Conservation (phyloP, 257 asterid species). For the Nemophila menziesii region DNA sequence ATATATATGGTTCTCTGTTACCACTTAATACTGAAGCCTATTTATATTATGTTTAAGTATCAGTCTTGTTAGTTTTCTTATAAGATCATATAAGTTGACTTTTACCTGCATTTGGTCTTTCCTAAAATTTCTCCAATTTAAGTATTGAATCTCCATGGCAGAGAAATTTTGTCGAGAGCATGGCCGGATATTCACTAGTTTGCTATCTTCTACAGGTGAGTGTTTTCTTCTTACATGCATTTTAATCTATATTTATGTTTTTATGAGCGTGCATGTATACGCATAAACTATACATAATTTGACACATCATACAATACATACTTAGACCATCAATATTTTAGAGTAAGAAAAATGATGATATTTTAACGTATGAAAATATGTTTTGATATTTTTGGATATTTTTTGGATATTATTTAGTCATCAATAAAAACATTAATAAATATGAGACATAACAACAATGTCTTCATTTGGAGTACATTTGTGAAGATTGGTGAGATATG, state of each 20-base stretch:
- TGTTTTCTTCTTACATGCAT: slow-evolving; percentile 1
- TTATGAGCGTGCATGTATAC: no score
- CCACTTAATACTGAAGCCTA: not conserved
- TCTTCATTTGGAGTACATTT: no score
- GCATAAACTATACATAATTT: no score
- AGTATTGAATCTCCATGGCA: slow-evolving; percentile 15
- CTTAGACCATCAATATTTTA: no score
- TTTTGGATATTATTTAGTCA: no score
- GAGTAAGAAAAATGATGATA: no score
- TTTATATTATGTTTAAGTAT: not conserved
- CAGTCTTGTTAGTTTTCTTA: not conserved
- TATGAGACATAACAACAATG: no score
- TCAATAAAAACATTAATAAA: no score
- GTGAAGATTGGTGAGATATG: no score
- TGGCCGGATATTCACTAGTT: slow-evolving; percentile 98
- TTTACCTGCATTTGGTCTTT: not conserved
- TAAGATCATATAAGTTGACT: not conserved
- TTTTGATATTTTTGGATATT: no score
- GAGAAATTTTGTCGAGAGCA: slow-evolving; percentile 97
- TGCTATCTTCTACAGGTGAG: slow-evolving; percentile 85
- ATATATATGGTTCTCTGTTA: not conserved
- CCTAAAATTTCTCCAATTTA: slow-evolving; percentile 1
- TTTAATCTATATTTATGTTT: not conserved
- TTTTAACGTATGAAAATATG: no score
- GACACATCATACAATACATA: no score